Evolutionary conservation across 495 filamentous ascomycete species (phyloP), one percentile per base, ranked within the genome.

Genomic region (Neurospora terricola): DNA sequence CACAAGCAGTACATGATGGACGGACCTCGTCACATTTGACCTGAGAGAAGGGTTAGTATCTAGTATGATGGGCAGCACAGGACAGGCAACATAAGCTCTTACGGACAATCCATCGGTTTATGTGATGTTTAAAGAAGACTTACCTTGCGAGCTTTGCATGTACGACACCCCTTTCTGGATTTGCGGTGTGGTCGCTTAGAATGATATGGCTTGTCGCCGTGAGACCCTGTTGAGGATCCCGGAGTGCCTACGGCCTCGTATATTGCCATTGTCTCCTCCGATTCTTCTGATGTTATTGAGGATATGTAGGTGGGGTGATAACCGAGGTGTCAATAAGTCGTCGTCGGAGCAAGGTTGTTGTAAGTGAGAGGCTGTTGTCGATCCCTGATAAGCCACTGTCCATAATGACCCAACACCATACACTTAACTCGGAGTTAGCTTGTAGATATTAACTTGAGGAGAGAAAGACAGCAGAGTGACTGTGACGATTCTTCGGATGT

Each of bases 131-230:
- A 23, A 54, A 23, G 3, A 54, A 54, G 27, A 34, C 36, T 27
- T 66, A 81, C 78, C 74, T 84, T 83, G 70, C 80, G 78, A 69
- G 79, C 74, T 77, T 87, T 87, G 76, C 84, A 84, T 73, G 78
- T 83, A 71, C 83, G 82, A 75, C 86, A 88, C 34, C 86, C 86
- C n/a, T 77, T 78, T 54, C 85, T 80, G 0, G 84, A 86, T 75
- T 88, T 88, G 71, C 80, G 84, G 72, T 87, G 86, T 37, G 86
- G 84, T 23, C 86, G 79, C 75, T 87, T 88, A 37, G 85, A 43
- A 66, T 85, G 79, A 68, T 83, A 86, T 0, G 80, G 81, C 69
- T 72, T 82, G 62, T 74, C 69, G 11, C 72, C 21, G 70, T 9
- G n/a, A 11, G n/a, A 48, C 1, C n/a, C 43, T 4, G 43, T 16